These are phyloP conservation scores for Aristolochia contorta DNA, from an alignment of 164 flowering plant genomes.

Conservation along the genomic window DNA sequence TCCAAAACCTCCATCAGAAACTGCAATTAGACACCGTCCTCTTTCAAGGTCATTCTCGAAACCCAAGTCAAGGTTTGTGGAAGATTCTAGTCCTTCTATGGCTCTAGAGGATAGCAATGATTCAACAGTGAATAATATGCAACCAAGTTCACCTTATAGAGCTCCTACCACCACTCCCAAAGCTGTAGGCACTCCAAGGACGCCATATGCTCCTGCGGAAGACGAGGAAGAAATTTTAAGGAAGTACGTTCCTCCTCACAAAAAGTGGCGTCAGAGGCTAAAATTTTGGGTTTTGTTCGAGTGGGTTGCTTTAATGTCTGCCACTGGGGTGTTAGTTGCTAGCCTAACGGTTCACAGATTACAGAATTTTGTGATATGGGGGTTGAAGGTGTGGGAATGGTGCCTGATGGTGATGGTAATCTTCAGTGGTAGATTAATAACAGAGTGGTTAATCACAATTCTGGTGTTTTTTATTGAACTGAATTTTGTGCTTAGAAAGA, in stretches of 20 bases:
- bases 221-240: conserved; percentile 55
- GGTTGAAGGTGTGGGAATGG: conserved; percentile 74
- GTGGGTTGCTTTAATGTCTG: conserved; percentile 32
- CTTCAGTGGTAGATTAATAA: conserved; percentile 51
- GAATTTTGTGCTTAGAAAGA: conserved; percentile 56
- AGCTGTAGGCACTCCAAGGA: conserved; percentile 14
- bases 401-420: conserved; percentile 51
- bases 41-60: conserved; percentile 22
- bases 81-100: conserved; percentile 19
- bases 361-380: conserved; percentile 30
- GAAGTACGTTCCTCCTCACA: conserved; percentile 10
- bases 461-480: conserved; percentile 56
- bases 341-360: conserved; percentile 35
- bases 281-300: conserved; percentile 28
- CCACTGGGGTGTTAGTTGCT: conserved; percentile 28
- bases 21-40: conserved; percentile 12
- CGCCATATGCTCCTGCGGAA: conserved; percentile 27
- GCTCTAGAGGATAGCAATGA: conserved; percentile 6
- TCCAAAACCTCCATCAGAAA: conserved; percentile 21
- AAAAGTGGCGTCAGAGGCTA: conserved; percentile 25
- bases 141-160: conserved; percentile 12
- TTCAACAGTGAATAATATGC: neutral
- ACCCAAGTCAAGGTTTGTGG: conserved; percentile 39
- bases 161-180: conserved; percentile 4
- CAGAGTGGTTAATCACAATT: conserved; percentile 49